phyloP scores from a whole-genome alignment of 2,329 filamentous ascomycete genomes.

The Paramyrothecium sp. region DNA sequence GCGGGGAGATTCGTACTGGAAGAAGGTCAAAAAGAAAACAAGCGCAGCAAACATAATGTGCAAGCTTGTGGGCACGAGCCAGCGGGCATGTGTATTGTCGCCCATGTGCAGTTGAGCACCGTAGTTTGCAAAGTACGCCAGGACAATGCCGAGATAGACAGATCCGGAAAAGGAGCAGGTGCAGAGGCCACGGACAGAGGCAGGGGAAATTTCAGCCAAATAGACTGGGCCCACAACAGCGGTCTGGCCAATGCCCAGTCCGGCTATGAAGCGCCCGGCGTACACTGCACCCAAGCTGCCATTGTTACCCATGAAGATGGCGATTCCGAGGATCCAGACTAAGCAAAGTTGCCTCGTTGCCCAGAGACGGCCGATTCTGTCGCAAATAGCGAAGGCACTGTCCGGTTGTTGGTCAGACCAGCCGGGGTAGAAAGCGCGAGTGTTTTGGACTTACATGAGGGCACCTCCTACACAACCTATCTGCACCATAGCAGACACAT shows the following conservation, averaged over 20 bases:
- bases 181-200: conserved; percentile 69
- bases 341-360: conserved; percentile 57
- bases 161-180: conserved; percentile 53
- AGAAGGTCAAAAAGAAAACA: conserved; percentile 68
- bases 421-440: too few relatives aligned
- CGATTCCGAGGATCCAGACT: conserved; percentile 57
- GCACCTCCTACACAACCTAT: conserved; percentile 73
- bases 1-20: conserved; percentile 68
- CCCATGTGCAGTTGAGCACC: conserved; percentile 51
- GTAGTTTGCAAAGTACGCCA: conserved; percentile 76
- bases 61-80: conserved; percentile 69
- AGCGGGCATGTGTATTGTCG: conserved; percentile 43
- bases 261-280: conserved; percentile 64
- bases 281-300: conserved; percentile 58
- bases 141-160: conserved; percentile 75
- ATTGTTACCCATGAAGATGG: conserved; percentile 54
- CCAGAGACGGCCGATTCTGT: conserved; percentile 60
- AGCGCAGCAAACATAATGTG: conserved; percentile 76
- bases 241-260: conserved; percentile 65
- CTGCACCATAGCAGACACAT: conserved; percentile 81
- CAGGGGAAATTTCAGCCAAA: conserved; percentile 69
- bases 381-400: conserved; percentile 59
- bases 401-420: neutral
- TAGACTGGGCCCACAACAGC: conserved; percentile 69
- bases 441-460: conserved; percentile 51